Conservation (phyloP, 345 rosid genomes). For the Citrus maxima region DNA sequence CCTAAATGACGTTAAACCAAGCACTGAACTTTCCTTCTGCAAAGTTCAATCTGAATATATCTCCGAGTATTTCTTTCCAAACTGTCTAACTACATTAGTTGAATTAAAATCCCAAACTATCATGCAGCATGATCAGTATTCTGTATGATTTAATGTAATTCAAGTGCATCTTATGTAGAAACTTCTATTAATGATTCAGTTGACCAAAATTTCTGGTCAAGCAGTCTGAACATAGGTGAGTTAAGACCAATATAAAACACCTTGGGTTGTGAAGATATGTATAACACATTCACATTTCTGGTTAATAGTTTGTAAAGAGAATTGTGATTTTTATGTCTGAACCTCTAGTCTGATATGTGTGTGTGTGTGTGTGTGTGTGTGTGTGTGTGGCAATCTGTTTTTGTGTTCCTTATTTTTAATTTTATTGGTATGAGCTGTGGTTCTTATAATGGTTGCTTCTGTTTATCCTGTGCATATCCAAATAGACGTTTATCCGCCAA, state of each 20-base stretch:
- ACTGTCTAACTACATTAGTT: background rate
- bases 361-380: too few relatives aligned
- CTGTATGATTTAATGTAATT: background rate
- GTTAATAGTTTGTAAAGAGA: background rate
- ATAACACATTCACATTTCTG: background rate
- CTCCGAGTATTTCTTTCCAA: background rate
- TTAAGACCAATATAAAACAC: background rate
- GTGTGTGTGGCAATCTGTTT: background rate
- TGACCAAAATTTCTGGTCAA: background rate
- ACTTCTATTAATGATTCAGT: background rate
- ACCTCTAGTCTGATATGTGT: background rate
- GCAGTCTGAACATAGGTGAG: background rate
- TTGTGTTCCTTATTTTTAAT: background rate
- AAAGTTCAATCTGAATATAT: background rate
- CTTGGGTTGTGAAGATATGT: background rate
- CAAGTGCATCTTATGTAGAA: background rate
- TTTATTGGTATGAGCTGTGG: background rate
- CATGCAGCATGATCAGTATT: background rate
- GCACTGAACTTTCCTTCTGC: background rate
- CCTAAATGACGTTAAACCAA: background rate
- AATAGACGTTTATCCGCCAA: constrained; percentile 54
- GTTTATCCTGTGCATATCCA: constrained; percentile 1
- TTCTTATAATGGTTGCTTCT: background rate
- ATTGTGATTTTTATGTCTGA: background rate
- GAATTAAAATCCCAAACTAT: background rate